Evolutionary conservation across 345 rosid species (phyloP).

Genomic region (Anastatica hierochuntica): DNA sequence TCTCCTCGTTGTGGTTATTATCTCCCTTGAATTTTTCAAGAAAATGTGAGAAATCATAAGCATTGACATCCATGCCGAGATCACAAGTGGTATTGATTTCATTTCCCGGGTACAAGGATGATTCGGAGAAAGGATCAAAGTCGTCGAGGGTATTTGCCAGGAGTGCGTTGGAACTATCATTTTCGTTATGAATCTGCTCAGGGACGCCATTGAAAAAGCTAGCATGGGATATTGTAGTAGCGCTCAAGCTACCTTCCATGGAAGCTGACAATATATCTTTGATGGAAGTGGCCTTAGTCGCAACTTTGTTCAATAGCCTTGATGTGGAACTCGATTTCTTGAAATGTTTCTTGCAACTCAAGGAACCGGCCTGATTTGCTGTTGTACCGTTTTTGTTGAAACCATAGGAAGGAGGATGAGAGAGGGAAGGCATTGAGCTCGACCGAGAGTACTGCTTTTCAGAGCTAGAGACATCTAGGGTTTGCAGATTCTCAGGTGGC

Average conservation of each 20-base stretch:
- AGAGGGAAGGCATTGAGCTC: slow-evolving; percentile 20
- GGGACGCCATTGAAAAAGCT: slow-evolving; percentile 13
- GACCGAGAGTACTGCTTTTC: slow-evolving; percentile 13
- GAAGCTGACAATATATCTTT: slow-evolving; percentile 19
- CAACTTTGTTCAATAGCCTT: slow-evolving; percentile 24
- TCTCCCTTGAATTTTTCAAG: slow-evolving; percentile 13
- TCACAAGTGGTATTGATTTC: slow-evolving; percentile 13
- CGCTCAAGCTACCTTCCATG: slow-evolving; percentile 21
- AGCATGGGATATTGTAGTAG: slow-evolving; percentile 10
- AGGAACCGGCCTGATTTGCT: not conserved
- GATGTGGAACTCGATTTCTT: slow-evolving; percentile 21
- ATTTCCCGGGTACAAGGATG: slow-evolving; percentile 11
- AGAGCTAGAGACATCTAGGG: slow-evolving; percentile 4
- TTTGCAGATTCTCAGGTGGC: not conserved
- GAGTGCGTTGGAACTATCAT: slow-evolving; percentile 5
- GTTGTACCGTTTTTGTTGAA: slow-evolving; percentile 6
- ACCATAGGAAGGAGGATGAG: slow-evolving; percentile 1
- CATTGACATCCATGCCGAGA: slow-evolving; percentile 9
- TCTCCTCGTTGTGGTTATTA: too few relatives aligned
- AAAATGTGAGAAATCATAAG: slow-evolving; percentile 16
- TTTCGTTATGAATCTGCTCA: slow-evolving; percentile 9
- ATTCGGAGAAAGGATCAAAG: slow-evolving; percentile 6
- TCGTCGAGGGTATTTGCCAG: not conserved
- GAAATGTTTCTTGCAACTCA: slow-evolving; percentile 17
- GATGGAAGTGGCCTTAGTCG: slow-evolving; percentile 21